Conservation (phyloP, 2,329 filamentous ascomycete genomes). For the Leptographium flavum region DNA sequence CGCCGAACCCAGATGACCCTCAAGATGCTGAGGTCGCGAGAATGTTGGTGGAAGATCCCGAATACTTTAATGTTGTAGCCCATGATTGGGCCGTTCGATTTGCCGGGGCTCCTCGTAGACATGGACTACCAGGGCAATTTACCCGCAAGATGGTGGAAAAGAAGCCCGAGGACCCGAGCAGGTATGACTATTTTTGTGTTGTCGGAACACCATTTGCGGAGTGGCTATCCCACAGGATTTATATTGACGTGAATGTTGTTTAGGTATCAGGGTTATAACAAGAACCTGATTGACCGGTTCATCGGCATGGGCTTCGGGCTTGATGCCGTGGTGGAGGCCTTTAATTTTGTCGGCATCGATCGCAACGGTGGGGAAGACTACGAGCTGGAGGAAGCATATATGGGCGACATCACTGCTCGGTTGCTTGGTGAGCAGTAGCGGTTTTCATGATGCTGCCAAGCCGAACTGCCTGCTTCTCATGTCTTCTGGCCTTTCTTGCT, state of each 20-base stretch:
- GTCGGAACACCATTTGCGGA: no score
- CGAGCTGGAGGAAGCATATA: constrained; percentile 75
- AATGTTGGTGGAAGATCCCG: constrained; percentile 70
- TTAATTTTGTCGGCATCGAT: constrained; percentile 69
- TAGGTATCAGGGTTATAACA: constrained; percentile 81
- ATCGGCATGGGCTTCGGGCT: constrained; percentile 84
- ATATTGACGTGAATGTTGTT: no score
- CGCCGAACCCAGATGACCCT: constrained; percentile 88
- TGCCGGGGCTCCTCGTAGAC: constrained; percentile 54
- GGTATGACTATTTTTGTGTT: constrained; percentile 13
- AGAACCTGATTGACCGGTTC: constrained; percentile 69
- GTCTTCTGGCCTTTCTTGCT: background rate
- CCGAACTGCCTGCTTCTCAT: no score
- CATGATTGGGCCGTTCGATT: constrained; percentile 81
- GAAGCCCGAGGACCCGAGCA: constrained; percentile 39
- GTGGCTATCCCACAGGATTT: no score
- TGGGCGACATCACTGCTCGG: constrained; percentile 77
- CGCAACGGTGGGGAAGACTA: constrained; percentile 66
- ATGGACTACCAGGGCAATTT: constrained; percentile 23
- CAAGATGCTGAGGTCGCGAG: constrained; percentile 91
- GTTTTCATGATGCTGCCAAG: background rate
- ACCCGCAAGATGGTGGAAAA: constrained; percentile 37
- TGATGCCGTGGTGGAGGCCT: constrained; percentile 72
- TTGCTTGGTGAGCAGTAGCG: constrained; percentile 60
- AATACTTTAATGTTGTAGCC: constrained; percentile 67